Conservation (phyloP, 305 asterid genomes). For the Fraxinus platypoda region DNA sequence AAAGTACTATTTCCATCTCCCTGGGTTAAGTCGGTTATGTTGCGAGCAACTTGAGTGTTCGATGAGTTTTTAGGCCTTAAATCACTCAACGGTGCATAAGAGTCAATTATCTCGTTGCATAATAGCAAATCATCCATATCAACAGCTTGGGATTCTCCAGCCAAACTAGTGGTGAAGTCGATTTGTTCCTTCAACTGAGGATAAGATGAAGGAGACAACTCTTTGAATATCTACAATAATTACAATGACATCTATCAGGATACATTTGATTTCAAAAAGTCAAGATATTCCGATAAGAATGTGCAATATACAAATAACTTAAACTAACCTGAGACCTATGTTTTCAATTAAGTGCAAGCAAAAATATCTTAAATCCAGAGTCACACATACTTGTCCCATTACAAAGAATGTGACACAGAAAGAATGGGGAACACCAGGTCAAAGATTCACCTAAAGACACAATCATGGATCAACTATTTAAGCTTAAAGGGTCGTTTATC, state of each 20-base stretch:
- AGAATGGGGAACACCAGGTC: background rate
- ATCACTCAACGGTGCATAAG: constrained; percentile 12
- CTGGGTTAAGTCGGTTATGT: constrained; percentile 18
- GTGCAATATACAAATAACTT: background rate
- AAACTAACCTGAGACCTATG: background rate
- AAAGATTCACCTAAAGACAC: background rate
- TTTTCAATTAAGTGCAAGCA: background rate
- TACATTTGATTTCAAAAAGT: background rate
- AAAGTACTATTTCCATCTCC: constrained; percentile 12
- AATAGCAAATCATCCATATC: constrained; percentile 25
- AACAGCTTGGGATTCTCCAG: constrained; percentile 44
- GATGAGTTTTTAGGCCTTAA: constrained; percentile 10
- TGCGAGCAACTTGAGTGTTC: constrained; percentile 19
- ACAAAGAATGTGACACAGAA: background rate
- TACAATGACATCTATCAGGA: background rate
- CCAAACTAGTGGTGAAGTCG: constrained; percentile 27
- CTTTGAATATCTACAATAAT: constrained; percentile 26
- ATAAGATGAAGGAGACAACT: constrained; percentile 23
- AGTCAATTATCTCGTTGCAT: constrained; percentile 31
- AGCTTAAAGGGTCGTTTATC: background rate
- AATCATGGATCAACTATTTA: background rate
- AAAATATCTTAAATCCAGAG: background rate
- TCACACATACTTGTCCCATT: background rate
- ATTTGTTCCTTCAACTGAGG: constrained; percentile 34
- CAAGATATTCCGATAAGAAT: background rate